Percentiles rank a stretch among this genome's conserved stretches.
Conservation (phyloP, 148 eudicot genomes). For the Fagopyrum homotropicum region DNA sequence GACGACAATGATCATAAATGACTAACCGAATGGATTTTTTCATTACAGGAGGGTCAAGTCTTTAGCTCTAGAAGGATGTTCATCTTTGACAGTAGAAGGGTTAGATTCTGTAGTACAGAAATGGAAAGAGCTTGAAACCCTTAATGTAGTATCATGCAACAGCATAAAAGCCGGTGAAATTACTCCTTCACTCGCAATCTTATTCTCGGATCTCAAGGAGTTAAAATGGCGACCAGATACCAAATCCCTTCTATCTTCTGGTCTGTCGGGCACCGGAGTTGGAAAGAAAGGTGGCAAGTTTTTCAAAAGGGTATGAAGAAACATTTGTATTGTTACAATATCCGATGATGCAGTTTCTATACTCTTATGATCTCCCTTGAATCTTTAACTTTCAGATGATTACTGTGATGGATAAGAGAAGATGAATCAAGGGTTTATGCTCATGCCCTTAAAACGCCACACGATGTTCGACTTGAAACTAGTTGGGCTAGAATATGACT, state of each 20-base stretch:
- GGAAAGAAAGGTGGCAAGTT: conserved; percentile 84
- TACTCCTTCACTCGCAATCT: conserved; percentile 63
- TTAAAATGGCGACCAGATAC: conserved; percentile 94
- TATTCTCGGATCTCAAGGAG: conserved; percentile 77
- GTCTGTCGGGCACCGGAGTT: conserved; percentile 74
- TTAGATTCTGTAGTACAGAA: conserved; percentile 70
- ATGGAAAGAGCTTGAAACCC: conserved; percentile 69
- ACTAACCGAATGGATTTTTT: not conserved
- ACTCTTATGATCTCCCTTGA: not conserved
- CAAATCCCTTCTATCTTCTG: conserved; percentile 55
- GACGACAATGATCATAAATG: not conserved
- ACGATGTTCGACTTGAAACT: not conserved
- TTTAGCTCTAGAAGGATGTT: conserved; percentile 82
- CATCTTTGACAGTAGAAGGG: conserved; percentile 65
- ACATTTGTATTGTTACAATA: not conserved
- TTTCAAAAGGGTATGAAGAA: conserved; percentile 46
- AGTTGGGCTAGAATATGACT: not conserved
- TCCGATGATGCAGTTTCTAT: not conserved
- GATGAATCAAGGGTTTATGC: conserved; percentile 4
- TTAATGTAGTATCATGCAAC: conserved; percentile 84
- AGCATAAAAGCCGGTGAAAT: conserved; percentile 71
- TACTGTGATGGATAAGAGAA: conserved; percentile 7
- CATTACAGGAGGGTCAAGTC: conserved; percentile 55
- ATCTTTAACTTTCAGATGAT: conserved; percentile 7
- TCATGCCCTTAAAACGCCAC: not conserved